These are phyloP conservation scores for Galium porrigens DNA, from an alignment of 305 asterid genomes.

Conservation along the genomic window DNA sequence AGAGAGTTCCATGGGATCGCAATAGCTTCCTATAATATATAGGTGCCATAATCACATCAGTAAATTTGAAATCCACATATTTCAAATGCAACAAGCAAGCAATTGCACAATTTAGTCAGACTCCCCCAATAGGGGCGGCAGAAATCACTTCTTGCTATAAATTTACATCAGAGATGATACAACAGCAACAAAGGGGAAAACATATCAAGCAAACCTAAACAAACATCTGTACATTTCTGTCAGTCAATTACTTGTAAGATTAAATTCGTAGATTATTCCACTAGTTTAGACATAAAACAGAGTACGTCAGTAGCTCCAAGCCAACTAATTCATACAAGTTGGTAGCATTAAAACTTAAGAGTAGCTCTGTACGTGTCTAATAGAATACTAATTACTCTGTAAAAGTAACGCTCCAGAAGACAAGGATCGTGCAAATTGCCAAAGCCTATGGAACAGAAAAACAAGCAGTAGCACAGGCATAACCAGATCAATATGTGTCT, in stretches of 20 bases:
- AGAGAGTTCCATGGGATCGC: constrained; percentile 78
- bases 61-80: background rate
- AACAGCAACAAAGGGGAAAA: background rate
- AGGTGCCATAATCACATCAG: constrained; percentile 7
- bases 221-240: background rate
- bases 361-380: background rate
- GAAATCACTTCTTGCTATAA: background rate
- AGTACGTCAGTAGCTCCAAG: background rate
- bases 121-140: background rate
- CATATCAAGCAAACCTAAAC: background rate
- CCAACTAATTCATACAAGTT: background rate
- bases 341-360: background rate
- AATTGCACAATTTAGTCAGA: background rate
- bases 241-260: background rate
- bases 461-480: background rate
- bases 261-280: background rate
- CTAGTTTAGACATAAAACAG: background rate
- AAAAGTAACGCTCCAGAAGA: background rate
- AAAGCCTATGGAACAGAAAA: background rate
- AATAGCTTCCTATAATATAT: constrained; percentile 56
- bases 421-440: background rate
- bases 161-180: background rate
- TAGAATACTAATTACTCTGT: background rate
- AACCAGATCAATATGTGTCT: background rate
- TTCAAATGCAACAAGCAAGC: constrained; percentile 7